A percentile compares a stretch with the other conserved stretches of the same genome.
Evolutionary conservation across 208 protist genomes (phyloP).

Genomic region (Trypanosoma scelopori): DNA sequence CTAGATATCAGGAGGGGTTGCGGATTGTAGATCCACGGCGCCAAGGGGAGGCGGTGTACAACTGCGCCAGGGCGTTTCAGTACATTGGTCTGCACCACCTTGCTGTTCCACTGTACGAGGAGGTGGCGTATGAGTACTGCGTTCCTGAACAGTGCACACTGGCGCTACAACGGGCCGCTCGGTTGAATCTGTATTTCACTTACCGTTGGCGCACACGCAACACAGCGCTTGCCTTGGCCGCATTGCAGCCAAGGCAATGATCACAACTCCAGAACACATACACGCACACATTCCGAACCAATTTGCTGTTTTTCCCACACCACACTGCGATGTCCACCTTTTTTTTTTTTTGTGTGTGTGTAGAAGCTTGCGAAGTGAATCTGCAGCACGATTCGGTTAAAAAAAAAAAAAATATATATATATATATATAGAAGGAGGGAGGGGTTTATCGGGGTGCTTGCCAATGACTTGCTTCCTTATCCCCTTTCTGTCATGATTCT

Average conservation of each 20-base stretch:
- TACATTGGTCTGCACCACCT: slow-evolving; percentile 69
- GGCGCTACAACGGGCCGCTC: slow-evolving; percentile 63
- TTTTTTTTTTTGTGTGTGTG: no score
- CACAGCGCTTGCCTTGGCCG: slow-evolving; percentile 46
- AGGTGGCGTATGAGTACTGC: slow-evolving; percentile 56
- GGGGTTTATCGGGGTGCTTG: no score
- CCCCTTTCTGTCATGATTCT: no score
- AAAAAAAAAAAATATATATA: no score
- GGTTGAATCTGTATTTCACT: slow-evolving; percentile 80
- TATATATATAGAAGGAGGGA: no score
- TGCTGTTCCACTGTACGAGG: slow-evolving; percentile 77
- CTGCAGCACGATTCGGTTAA: no score
- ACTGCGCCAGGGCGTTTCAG: slow-evolving; percentile 78
- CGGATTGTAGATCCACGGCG: slow-evolving; percentile 39
- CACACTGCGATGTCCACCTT: no score
- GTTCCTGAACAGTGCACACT: slow-evolving; percentile 67
- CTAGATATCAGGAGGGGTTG: slow-evolving; percentile 60
- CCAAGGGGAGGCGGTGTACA: slow-evolving; percentile 80
- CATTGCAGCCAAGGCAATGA: slow-evolving; percentile 34
- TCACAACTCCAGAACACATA: neutral
- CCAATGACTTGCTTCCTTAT: no score
- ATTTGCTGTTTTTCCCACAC: no score
- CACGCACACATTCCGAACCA: no score
- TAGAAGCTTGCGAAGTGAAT: no score
- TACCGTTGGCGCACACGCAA: slow-evolving; percentile 74